Evolutionary conservation across 108 stramenopile species (phyloP).

Genomic region (Cyclostephanos tholiformis): DNA sequence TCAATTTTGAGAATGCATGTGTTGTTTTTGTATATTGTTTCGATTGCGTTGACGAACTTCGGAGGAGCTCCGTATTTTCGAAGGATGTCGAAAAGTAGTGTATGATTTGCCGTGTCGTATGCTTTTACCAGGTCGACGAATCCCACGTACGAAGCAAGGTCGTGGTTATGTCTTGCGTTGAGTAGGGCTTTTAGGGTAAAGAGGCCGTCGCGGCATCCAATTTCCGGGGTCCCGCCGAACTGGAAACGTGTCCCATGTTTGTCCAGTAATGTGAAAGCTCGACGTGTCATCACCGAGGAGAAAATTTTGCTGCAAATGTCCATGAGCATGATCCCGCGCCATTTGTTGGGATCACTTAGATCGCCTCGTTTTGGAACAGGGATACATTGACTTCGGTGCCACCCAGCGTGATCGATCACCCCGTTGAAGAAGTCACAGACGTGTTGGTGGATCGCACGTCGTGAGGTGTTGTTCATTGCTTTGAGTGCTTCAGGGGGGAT

Average conservation of each 20-base stretch:
- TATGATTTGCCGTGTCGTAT: slow-evolving; percentile 26
- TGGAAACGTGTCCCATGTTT: slow-evolving; percentile 15
- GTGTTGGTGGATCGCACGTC: neutral
- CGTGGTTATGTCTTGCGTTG: neutral
- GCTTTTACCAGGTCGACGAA: slow-evolving; percentile 35
- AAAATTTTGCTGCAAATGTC: slow-evolving; percentile 18
- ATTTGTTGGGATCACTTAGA: slow-evolving; percentile 12
- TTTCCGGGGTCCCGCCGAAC: slow-evolving; percentile 16
- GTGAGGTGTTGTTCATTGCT: slow-evolving; percentile 4
- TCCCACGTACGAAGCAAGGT: neutral
- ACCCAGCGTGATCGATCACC: neutral
- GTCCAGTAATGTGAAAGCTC: neutral
- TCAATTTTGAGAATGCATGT: slow-evolving; percentile 4
- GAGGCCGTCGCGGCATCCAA: slow-evolving; percentile 17
- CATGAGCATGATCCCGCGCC: slow-evolving; percentile 11
- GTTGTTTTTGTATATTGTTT: slow-evolving; percentile 11
- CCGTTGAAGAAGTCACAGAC: slow-evolving; percentile 9
- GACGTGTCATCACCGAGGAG: neutral
- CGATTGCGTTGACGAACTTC: neutral
- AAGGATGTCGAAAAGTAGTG: slow-evolving; percentile 3
- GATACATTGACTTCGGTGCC: neutral
- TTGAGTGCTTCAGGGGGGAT: slow-evolving; percentile 18
- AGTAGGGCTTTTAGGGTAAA: slow-evolving; percentile 23
- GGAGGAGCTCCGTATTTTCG: too few relatives aligned
- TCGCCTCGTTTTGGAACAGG: slow-evolving; percentile 5